These are phyloP conservation scores for Mallotus nudiflorus DNA, from an alignment of 345 rosid genomes.

Conservation along the genomic window DNA sequence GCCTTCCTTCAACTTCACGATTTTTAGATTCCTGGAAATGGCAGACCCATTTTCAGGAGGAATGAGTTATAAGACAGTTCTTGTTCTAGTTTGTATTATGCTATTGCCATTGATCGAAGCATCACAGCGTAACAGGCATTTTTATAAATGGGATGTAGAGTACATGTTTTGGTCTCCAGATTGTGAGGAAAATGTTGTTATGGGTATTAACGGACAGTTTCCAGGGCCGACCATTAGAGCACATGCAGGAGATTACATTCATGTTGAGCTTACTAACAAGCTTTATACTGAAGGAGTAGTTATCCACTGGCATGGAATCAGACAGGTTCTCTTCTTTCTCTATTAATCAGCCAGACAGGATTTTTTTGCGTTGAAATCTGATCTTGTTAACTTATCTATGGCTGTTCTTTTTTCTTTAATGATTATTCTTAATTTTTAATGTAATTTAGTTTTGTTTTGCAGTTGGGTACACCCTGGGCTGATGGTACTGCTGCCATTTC, in stretches of 20 bases:
- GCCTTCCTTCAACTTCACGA: too few species aligned
- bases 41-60: too few species aligned
- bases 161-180: constrained; percentile 69
- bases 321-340: constrained; percentile 47
- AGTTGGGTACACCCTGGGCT: constrained; percentile 87
- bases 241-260: constrained; percentile 56
- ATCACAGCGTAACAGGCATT: neutral
- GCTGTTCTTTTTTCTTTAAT: too few species aligned
- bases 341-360: too few species aligned
- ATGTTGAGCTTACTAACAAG: constrained; percentile 59
- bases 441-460: neutral
- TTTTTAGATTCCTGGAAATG: too few species aligned
- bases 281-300: constrained; percentile 77
- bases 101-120: neutral
- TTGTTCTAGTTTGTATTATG: neutral
- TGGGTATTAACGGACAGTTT: constrained; percentile 80
- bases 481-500: constrained; percentile 87
- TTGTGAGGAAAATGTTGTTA: constrained; percentile 54
- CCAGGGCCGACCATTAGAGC: constrained; percentile 87
- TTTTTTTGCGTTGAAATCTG: too few species aligned
- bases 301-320: constrained; percentile 94
- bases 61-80: neutral
- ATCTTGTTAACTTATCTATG: too few species aligned
- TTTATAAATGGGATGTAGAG: constrained; percentile 59
- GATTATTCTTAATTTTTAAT: neutral